Evolutionary conservation across 352 stramenopile genomes (phyloP).

Genomic region (Pythium monospermum): DNA sequence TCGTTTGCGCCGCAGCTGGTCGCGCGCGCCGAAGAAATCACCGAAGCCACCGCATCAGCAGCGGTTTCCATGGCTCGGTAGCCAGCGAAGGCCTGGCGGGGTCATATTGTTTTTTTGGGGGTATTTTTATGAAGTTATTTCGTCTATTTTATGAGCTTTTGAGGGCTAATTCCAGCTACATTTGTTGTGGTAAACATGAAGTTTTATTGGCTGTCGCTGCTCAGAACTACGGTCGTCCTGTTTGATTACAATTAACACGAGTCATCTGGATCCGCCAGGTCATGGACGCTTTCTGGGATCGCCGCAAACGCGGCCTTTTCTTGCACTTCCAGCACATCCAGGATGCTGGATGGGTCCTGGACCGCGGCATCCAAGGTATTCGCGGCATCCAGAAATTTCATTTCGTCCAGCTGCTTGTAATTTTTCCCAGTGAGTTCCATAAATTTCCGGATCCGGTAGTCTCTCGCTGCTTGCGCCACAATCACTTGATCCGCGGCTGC

Average conservation of each 20-base stretch:
- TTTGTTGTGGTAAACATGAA: no score
- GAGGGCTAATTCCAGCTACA: no score
- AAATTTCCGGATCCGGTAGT: conserved; percentile 48
- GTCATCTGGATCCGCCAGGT: neutral
- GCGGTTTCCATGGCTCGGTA: no score
- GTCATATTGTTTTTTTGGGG: no score
- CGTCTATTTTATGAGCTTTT: no score
- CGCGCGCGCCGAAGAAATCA: neutral
- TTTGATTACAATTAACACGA: neutral
- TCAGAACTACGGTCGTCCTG: no score
- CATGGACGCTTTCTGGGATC: neutral
- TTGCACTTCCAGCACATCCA: conserved; percentile 16
- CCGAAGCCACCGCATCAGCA: no score
- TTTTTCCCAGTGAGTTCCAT: conserved; percentile 38
- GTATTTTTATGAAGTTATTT: no score
- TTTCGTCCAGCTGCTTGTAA: conserved; percentile 30
- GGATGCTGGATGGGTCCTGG: conserved; percentile 19
- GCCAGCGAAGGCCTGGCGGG: no score
- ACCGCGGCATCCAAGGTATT: conserved; percentile 10
- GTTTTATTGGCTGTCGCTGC: no score
- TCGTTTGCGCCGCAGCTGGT: neutral
- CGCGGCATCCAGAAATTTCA: conserved; percentile 43
- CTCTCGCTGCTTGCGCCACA: conserved; percentile 1
- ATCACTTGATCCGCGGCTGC: conserved; percentile 4
- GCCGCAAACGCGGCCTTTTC: neutral